phyloP scores from a whole-genome alignment of 139 green algal genomes.

The Pycnococcus provasolii region DNA sequence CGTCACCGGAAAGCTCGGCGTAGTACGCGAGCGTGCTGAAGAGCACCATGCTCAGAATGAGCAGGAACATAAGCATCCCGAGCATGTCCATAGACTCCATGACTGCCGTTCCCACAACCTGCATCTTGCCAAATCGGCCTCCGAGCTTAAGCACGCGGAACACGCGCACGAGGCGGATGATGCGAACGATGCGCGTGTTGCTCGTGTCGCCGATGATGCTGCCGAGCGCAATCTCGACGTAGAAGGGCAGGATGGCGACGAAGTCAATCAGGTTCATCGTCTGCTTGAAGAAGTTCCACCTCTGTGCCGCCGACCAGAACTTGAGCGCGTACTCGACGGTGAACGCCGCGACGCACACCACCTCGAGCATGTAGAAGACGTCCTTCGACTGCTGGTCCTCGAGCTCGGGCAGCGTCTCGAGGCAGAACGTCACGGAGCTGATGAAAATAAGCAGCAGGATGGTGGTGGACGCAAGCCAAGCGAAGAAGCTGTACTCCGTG shows the following conservation, averaged over 20 bases:
- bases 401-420: constrained; percentile 27
- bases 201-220: background rate
- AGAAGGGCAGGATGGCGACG: constrained; percentile 30
- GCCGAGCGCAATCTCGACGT: constrained; percentile 11
- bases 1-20: constrained; percentile 16
- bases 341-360: constrained; percentile 13
- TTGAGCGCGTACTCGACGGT: constrained; percentile 16
- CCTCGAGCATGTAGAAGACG: constrained; percentile 12
- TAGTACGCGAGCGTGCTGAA: constrained; percentile 37
- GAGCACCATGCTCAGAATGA: constrained; percentile 26
- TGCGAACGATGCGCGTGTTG: constrained; percentile 13
- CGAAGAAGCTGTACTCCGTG: no score
- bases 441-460: constrained; percentile 33
- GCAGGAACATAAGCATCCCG: constrained; percentile 30
- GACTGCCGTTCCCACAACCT: constrained; percentile 24
- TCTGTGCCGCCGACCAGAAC: background rate
- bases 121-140: constrained; percentile 6
- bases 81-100: constrained; percentile 22
- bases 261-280: constrained; percentile 28
- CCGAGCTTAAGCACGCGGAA: constrained; percentile 27
- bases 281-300: background rate
- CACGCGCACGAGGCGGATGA: constrained; percentile 24
- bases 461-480: no score
- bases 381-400: constrained; percentile 1
- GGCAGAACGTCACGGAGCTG: constrained; percentile 32